phyloP scores from a whole-genome alignment of 2,329 filamentous ascomycete genomes.

The Claviceps sp. region DNA sequence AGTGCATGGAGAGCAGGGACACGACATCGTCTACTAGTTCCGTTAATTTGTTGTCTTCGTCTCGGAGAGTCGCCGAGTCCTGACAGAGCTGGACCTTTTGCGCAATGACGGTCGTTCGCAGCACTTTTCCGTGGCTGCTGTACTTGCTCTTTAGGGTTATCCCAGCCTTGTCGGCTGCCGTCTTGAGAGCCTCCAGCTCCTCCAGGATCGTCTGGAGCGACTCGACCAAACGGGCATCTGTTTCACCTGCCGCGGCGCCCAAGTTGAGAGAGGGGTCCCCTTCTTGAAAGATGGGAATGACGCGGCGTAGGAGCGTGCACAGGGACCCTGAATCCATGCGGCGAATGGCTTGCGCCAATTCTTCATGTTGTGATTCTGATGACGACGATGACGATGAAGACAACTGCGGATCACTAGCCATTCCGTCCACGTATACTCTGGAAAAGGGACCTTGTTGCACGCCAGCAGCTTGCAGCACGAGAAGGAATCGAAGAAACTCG shows the following conservation, averaged over 20 bases:
- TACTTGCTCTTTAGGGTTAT: constrained; percentile 59
- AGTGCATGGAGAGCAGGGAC: constrained; percentile 13
- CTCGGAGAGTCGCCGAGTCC: constrained; percentile 56
- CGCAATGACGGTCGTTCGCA: constrained; percentile 66
- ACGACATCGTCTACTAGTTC: constrained; percentile 41
- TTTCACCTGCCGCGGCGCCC: constrained; percentile 16
- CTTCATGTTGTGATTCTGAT: constrained; percentile 27
- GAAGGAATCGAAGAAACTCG: constrained; percentile 35
- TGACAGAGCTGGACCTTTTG: constrained; percentile 71
- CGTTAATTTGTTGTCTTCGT: constrained; percentile 59
- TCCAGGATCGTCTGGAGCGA: constrained; percentile 28
- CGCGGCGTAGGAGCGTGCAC: constrained; percentile 12
- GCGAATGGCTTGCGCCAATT: constrained; percentile 43
- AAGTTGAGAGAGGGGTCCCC: constrained; percentile 26
- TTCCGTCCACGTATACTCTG: constrained; percentile 46
- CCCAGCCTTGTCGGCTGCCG: constrained; percentile 29
- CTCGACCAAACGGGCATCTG: constrained; percentile 18
- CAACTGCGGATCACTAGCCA: constrained; percentile 40
- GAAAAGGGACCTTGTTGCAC: constrained; percentile 30
- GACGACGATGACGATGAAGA: constrained; percentile 13
- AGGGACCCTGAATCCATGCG: constrained; percentile 32
- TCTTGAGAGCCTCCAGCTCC: constrained; percentile 32
- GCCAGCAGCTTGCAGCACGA: constrained; percentile 28
- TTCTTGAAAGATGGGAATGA: constrained; percentile 16
- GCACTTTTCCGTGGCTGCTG: constrained; percentile 53